Base-by-base conservation (phyloP, 2,329 filamentous ascomycete genomes). In the Epichloe gansuensis region DNA sequence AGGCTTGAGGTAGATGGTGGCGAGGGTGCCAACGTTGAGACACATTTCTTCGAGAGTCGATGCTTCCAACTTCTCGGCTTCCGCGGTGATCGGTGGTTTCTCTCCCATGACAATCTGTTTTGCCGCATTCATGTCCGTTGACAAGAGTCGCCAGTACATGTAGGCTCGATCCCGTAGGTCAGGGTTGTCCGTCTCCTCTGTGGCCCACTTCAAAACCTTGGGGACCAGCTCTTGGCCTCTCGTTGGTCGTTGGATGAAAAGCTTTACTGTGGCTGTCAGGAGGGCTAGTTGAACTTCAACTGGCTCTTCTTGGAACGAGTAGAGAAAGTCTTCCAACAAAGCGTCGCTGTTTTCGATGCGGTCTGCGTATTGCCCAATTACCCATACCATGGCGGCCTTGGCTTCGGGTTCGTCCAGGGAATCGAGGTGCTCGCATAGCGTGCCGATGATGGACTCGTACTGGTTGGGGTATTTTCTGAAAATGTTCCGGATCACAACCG, bases 401-500 rank as follows among this genome's bases (percentile, higher is more conserved):
- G 93, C 93, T 69, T 98, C 93, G 2, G 93, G 91, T 67, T 98
- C 93, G 67, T 98, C 93, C 48, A 98, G 75, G 4, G 91, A 95
- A 69, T 98, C 93, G 25, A 98, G 81, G 62, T 98, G 91, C 66
- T 96, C 90, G 70, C 94, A 97, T 0, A 98, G 77, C 1, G 91
- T 94, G 49, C 88, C 85, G 63, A 98, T 98, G 67, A 98, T 97
- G 56, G 87, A 91, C 69, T 98, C 93, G 69, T 98, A 98, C 67
- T 96, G 89, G 66, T 98, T 96, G 8, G 93, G 93, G 63, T 98
- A 98, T 72, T 97, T 97, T 60, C 93, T 85, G 78, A 98, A 98
- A 63, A 98, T 98, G 68, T 98, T 98, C 59, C 90, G 86, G 65
- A 98, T 98, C 28, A 98, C 93, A 5, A 98, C 93, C 0, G 93